Conservation (phyloP, 2,329 filamentous ascomycete species). For the Aspergillus glaucus region DNA sequence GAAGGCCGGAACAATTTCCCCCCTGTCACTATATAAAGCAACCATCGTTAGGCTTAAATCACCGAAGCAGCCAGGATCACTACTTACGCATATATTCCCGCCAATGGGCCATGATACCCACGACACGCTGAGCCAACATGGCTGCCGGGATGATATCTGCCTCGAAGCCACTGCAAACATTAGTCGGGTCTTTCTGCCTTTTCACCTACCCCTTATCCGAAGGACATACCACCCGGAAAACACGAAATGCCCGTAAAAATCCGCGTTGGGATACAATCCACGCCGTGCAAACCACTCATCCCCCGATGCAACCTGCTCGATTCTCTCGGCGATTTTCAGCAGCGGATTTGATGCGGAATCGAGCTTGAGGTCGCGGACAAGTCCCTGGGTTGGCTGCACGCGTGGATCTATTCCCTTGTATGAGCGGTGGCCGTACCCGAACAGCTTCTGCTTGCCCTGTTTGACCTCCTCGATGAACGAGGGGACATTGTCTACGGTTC, state of each 20-base stretch:
- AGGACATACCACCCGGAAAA: constrained; percentile 35
- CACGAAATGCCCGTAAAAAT: constrained; percentile 41
- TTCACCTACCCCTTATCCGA: no score
- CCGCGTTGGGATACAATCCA: constrained; percentile 40
- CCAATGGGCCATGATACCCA: constrained; percentile 31
- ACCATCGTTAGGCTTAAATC: constrained; percentile 7
- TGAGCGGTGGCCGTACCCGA: constrained; percentile 27
- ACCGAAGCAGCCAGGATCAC: constrained; percentile 3
- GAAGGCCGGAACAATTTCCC: constrained; percentile 25
- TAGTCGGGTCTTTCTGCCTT: background rate
- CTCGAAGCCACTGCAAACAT: constrained; percentile 20
- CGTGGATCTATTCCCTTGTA: constrained; percentile 26
- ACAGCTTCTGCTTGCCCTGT: constrained; percentile 19
- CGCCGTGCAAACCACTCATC: constrained; percentile 23
- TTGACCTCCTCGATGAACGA: constrained; percentile 24
- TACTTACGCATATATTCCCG: constrained; percentile 26
- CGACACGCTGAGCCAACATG: constrained; percentile 25
- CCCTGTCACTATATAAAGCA: constrained; percentile 13
- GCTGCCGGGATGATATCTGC: constrained; percentile 23
- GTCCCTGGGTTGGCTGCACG: constrained; percentile 17
- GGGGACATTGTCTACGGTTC: constrained; percentile 20
- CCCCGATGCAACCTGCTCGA: constrained; percentile 17
- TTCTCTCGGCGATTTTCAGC: constrained; percentile 19
- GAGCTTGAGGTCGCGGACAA: constrained; percentile 17
- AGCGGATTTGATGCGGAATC: constrained; percentile 8